Evolutionary conservation across 1,139 yeast genomes (phyloP).

Genomic region (Blastobotrys serpentis): DNA sequence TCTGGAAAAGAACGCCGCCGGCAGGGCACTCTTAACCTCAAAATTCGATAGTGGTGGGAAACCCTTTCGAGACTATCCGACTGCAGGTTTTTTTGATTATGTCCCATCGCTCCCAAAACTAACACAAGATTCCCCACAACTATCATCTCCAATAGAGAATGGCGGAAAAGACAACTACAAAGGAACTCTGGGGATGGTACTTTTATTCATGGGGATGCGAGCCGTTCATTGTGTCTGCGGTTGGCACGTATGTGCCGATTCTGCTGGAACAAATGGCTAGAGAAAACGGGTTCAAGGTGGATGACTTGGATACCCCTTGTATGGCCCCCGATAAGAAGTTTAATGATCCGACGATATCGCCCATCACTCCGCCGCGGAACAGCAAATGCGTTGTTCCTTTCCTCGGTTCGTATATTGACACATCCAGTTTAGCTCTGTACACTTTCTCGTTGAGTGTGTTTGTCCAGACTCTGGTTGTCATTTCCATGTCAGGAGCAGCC

Average conservation of each 20-base stretch:
- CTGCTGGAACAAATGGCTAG: constrained; percentile 65
- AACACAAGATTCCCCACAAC: neutral
- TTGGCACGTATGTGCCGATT: constrained; percentile 68
- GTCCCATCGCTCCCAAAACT: no score
- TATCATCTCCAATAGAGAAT: no score
- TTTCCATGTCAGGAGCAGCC: constrained; percentile 66
- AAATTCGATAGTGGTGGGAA: no score
- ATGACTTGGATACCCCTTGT: constrained; percentile 52
- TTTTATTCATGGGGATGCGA: constrained; percentile 68
- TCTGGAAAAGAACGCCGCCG: no score
- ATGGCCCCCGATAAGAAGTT: constrained; percentile 29
- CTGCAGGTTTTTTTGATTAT: no score
- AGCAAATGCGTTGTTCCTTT: constrained; percentile 48
- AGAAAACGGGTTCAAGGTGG: constrained; percentile 57
- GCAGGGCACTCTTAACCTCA: no score
- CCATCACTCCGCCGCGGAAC: constrained; percentile 10
- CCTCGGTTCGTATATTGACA: constrained; percentile 54
- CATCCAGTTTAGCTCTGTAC: constrained; percentile 66
- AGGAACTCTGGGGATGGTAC: constrained; percentile 39
- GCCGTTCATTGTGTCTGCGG: constrained; percentile 70
- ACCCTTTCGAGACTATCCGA: no score
- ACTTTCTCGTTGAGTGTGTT: constrained; percentile 65
- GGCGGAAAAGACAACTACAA: constrained; percentile 16
- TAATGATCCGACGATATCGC: constrained; percentile 12
- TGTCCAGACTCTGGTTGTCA: constrained; percentile 61